phyloP scores from a whole-genome alignment of 257 asterid species.

The Ehretia macrophylla region DNA sequence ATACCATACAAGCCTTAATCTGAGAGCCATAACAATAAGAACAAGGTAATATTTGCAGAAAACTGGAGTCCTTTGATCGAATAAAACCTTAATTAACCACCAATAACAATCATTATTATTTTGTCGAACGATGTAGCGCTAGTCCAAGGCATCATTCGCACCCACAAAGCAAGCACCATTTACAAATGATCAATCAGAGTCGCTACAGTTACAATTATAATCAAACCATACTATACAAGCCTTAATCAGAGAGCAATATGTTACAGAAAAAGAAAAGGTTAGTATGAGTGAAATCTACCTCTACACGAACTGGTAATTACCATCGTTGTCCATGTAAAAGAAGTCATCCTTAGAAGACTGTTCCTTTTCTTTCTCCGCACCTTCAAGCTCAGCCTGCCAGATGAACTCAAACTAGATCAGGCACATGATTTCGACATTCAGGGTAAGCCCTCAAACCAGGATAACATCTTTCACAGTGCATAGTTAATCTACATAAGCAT shows the following conservation, averaged over 20 bases:
- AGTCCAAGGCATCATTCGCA: not conserved
- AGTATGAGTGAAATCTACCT: constrained; percentile 15
- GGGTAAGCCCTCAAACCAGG: too few relatives aligned
- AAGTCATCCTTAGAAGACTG: constrained; percentile 16
- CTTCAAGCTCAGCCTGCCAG: constrained; percentile 64
- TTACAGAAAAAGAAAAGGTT: constrained; percentile 1
- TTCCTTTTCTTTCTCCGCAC: constrained; percentile 30
- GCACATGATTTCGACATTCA: not conserved
- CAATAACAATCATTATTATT: too few relatives aligned
- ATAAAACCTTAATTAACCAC: too few relatives aligned
- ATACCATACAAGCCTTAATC: constrained; percentile 1
- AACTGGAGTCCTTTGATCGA: too few relatives aligned
- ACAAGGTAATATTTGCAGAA: too few relatives aligned
- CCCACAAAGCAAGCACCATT: not conserved
- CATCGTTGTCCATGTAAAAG: constrained; percentile 39
- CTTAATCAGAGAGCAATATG: not conserved
- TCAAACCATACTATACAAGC: not conserved
- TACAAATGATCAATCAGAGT: not conserved
- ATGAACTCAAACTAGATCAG: not conserved
- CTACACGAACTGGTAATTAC: constrained; percentile 26
- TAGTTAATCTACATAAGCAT: not conserved
- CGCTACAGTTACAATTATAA: not conserved
- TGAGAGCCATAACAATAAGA: not conserved
- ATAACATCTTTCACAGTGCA: too few relatives aligned
- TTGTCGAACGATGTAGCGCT: too few relatives aligned